These are phyloP conservation scores for Cystoderma amianthinum DNA, from an alignment of 768 basidiomycete genomes.

Conservation along the genomic window DNA sequence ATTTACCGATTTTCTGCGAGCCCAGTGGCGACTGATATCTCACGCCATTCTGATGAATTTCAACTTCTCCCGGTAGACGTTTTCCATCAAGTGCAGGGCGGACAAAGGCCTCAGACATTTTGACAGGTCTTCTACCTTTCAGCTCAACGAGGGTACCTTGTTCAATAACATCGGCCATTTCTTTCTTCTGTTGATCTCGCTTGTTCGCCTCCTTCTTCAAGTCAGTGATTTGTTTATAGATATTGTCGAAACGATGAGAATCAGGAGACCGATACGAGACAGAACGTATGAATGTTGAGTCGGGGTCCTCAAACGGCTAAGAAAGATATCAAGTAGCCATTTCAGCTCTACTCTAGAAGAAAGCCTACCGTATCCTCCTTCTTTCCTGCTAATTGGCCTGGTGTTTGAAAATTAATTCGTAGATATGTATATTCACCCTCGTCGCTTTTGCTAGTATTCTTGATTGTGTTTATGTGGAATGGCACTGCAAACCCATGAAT, in stretches of 20 bases:
- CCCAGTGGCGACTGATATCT: constrained; percentile 85
- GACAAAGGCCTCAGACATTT: constrained; percentile 88
- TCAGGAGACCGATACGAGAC: constrained; percentile 91
- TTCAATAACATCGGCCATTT: constrained; percentile 96
- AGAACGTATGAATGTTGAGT: constrained; percentile 93
- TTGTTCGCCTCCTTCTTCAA: constrained; percentile 97
- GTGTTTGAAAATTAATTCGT: constrained; percentile 97
- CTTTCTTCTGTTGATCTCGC: constrained; percentile 95
- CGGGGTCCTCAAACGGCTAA: constrained; percentile 94
- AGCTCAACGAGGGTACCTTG: constrained; percentile 87
- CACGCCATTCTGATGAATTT: constrained; percentile 96
- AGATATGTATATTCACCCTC: constrained; percentile 93
- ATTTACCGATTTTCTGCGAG: constrained; percentile 84
- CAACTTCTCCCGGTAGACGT: constrained; percentile 92
- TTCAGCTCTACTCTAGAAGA: background rate
- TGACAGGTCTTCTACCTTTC: constrained; percentile 80
- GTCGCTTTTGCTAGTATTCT: constrained; percentile 96
- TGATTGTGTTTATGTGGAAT: constrained; percentile 97
- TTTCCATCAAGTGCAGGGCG: constrained; percentile 94
- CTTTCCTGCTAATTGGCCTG: constrained; percentile 94
- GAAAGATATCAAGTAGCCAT: constrained; percentile 1
- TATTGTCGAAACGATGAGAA: constrained; percentile 78
- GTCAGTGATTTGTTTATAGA: constrained; percentile 90
- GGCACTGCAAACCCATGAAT: constrained; percentile 95
- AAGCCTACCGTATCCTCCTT: constrained; percentile 88